These are phyloP conservation scores for Fusarium vanettenii DNA, from an alignment of 2,329 filamentous ascomycete species.

Conservation along the genomic window DNA sequence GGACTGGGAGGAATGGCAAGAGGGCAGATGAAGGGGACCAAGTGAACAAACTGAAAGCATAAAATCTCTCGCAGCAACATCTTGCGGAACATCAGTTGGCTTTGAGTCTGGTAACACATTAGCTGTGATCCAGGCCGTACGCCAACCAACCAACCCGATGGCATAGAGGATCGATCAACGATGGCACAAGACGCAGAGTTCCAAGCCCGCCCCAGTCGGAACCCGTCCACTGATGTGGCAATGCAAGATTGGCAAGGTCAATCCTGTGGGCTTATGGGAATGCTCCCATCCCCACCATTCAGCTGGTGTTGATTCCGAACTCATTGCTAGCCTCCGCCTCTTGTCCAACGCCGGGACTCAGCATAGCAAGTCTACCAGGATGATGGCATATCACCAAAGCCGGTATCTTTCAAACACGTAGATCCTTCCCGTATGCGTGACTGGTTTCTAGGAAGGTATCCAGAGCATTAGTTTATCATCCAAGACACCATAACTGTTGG, in stretches of 20 bases:
- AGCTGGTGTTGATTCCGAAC: neutral
- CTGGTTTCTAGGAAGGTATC: neutral
- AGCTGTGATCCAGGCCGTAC: neutral
- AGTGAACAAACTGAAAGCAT: too few species aligned
- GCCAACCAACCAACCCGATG: neutral
- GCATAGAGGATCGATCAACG: too few species aligned
- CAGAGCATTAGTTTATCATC: neutral
- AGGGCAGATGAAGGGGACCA: too few species aligned
- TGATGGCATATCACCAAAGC: neutral
- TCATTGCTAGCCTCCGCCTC: neutral
- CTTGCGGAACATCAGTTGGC: too few species aligned
- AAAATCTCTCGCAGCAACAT: too few species aligned
- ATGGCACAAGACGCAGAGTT: too few species aligned
- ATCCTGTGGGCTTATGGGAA: neutral
- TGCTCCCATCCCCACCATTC: neutral
- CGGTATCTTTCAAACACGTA: neutral
- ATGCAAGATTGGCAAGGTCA: neutral
- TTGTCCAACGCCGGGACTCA: neutral
- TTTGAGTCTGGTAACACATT: too few species aligned
- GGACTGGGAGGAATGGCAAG: too few species aligned
- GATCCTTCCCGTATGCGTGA: neutral
- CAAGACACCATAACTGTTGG: neutral
- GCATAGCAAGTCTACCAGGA: neutral
- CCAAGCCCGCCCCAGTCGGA: neutral
- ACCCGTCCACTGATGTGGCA: neutral